A percentile compares a stretch with the other conserved stretches of the same genome.
phyloP scores from a whole-genome alignment of 805 yeast species.

The Barnettozyma botsteinii region DNA sequence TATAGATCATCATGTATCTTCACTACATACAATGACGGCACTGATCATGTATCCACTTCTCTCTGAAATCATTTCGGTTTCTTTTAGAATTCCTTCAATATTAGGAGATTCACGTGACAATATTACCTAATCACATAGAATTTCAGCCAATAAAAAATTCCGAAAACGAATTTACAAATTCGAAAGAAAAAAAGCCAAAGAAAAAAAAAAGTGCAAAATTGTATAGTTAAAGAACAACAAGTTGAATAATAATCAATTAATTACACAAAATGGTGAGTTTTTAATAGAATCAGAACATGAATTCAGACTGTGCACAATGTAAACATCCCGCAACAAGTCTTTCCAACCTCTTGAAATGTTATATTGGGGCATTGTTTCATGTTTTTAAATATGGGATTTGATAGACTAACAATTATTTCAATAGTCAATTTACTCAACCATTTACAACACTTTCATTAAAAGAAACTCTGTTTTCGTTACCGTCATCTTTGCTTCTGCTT shows the following conservation, averaged over 20 bases:
- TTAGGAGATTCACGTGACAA: not conserved
- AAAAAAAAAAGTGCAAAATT: not conserved
- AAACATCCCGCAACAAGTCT: too few relatives aligned
- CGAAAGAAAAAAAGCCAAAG: constrained; percentile 8
- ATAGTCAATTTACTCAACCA: constrained; percentile 38
- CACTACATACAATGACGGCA: too few relatives aligned
- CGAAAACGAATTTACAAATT: constrained; percentile 16
- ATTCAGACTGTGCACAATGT: too few relatives aligned
- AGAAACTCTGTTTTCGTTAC: constrained; percentile 89
- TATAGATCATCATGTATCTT: not conserved
- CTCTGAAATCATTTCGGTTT: too few relatives aligned
- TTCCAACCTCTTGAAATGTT: too few relatives aligned
- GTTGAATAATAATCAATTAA: not conserved
- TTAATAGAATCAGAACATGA: too few relatives aligned
- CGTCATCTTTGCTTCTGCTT: constrained; percentile 76
- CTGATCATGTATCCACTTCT: too few relatives aligned
- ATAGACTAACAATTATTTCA: constrained; percentile 11
- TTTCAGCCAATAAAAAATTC: constrained; percentile 14
- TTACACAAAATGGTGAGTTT: constrained; percentile 3
- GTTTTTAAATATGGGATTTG: too few relatives aligned
- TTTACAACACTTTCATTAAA: constrained; percentile 69
- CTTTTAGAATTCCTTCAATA: not conserved
- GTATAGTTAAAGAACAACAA: not conserved
- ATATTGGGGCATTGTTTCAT: too few relatives aligned
- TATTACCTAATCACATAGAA: constrained; percentile 2